A percentile compares a stretch with the other conserved stretches of the same genome.
Conservation (phyloP, 2,329 filamentous ascomycete genomes). For the Colletotrichum gloeosporioides region DNA sequence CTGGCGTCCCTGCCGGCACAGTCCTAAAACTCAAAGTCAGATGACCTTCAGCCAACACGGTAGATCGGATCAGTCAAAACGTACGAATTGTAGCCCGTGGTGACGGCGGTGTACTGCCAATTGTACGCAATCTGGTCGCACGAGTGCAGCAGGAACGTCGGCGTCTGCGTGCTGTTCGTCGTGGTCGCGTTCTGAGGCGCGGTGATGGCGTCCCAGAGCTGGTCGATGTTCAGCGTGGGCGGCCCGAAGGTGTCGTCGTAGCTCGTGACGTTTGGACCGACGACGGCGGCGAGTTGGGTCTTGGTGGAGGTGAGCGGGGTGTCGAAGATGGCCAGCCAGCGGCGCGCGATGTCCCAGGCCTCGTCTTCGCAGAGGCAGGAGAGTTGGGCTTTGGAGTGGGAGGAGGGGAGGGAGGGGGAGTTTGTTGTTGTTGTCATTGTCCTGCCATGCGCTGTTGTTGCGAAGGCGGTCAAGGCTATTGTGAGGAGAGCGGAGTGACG, state of each 20-base stretch:
- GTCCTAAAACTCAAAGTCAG: neutral
- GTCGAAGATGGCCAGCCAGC: conserved; percentile 11
- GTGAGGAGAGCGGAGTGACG: no score
- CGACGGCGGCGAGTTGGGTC: neutral
- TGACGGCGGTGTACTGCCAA: neutral
- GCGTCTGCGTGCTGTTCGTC: neutral
- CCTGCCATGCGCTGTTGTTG: neutral
- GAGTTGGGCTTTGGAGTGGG: neutral
- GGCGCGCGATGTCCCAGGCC: neutral
- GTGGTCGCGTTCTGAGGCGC: neutral
- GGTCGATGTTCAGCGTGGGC: neutral
- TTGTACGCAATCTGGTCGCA: conserved; percentile 12
- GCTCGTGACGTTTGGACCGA: neutral
- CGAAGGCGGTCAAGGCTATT: no score
- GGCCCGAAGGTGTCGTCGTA: conserved; percentile 4
- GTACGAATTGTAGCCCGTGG: conserved; percentile 2
- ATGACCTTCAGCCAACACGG: conserved; percentile 16
- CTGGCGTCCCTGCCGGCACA: neutral
- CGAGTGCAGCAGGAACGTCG: neutral
- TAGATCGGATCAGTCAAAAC: conserved; percentile 31
- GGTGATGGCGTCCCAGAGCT: neutral
- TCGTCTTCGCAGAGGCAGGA: conserved; percentile 10
- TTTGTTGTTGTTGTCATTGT: neutral
- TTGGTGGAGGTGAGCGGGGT: neutral
- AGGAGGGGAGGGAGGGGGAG: neutral